Base-by-base conservation (phyloP, 2,329 filamentous ascomycete genomes). In the Ophiobolus disseminans region DNA sequence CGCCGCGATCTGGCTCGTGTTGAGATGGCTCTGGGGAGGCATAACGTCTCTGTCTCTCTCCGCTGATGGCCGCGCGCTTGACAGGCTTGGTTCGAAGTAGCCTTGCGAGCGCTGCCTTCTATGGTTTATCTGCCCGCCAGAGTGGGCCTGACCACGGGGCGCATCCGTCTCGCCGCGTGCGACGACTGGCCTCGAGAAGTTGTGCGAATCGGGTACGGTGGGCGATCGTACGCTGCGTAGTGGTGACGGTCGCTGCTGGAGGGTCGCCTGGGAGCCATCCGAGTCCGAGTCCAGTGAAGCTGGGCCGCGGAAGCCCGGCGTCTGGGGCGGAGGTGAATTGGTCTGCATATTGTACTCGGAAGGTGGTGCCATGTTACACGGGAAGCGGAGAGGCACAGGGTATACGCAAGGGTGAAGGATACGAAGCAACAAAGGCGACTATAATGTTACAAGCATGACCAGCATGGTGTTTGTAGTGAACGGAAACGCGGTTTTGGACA, bases 1-100 rank as follows among this genome's bases (percentile, higher is more conserved):
- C 14, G 89, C 89, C 30, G 89, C 89, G 56, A 91, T 90, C 70
- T 90, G 87, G 71, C 88, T 90, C n/a, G 88, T 85, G 74, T 75
- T 73, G 72, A 85, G 63, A 25, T 74, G 74, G 48, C 31, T 50
- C 16, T 50, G 48, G 41, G 60, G 53, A 53, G 76, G 75, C 63
- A 72, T 68, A 82, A 78, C 20, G 78, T 78, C 45, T 23, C 17
- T 31, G 34, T 53, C 55, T 11, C 48, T 28, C 9, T 53, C 48
- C 11, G 52, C 31, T n/a, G n/a, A 20, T 6, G 19, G 17, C 19
- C 48, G 82, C 75, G 67, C 45, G 82, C 85, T 17, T 17, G 88
- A 87, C 38, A 92, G 76, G 17, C 82, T 86, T 32, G 88, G 84
- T 68, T 92, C 89, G 66, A 92, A 92, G 64, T 86, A 83, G 63